Evolutionary conservation across 768 basidiomycete genomes (phyloP), one percentile per base, ranked within the genome.

Genomic region (Boletus rubescentipes): DNA sequence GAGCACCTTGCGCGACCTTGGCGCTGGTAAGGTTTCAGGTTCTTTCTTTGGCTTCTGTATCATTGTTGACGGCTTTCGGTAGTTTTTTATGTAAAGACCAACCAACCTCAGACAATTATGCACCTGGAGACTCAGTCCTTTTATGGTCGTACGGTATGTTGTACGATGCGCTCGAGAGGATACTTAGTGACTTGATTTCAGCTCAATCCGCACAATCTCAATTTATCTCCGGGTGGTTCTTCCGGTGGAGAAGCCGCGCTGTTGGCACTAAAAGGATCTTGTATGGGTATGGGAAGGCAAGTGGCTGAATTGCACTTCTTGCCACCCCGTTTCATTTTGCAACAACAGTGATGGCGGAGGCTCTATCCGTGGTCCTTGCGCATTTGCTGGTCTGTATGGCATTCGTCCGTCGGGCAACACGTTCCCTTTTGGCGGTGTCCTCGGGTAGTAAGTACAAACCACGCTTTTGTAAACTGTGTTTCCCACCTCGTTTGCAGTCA

Each of bases 191-290:
- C 41, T 18, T 31, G n/a, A 21, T 43, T 44, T 38, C 67, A 79
- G 41, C 60, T 70, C 30, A 80, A 82, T 51, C 81, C 81, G 1
- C 63, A 68, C 64, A 80, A 81, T 55, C 66, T 72, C 2, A 44
- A 65, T 11, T 62, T 79, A 21, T 78, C 76, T 0, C 63, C 73
- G 1, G 81, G 82, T 12, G 82, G 82, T n/a, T 80, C 79, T 10
- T 77, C 76, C 2, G 81, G 81, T 8, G 81, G 81, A 31, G 81
- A 80, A 62, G 70, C 73, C 5, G 78, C 81, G 0, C 59, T 82
- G 1, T 48, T 82, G 2, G 78, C 78, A 5, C 55, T 81, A 49
- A 73, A 73, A 34, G 79, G 79, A 31, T 71, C 73, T 20, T 74
- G 75, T 29, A 55, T 81, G 29, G 77, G 80, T 8, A 64, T 79